phyloP scores from a whole-genome alignment of 306 rosid genomes.

The Lathyrus aphaca region DNA sequence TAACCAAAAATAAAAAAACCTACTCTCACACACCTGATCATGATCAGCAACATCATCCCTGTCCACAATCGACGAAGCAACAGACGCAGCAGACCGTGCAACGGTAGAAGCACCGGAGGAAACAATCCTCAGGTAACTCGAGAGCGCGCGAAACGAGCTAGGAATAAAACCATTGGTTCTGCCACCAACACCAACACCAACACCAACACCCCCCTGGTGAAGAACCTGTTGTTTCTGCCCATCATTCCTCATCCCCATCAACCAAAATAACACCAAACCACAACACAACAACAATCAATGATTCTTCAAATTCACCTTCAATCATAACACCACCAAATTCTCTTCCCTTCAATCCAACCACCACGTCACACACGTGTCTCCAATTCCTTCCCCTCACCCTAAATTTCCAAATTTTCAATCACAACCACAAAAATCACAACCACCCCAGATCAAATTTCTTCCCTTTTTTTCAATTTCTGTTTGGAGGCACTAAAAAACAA shows the following conservation, averaged over 20 bases:
- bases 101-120: conserved; percentile 95
- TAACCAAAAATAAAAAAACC: conserved; percentile 34
- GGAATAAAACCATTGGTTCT: conserved; percentile 76
- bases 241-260: conserved; percentile 92
- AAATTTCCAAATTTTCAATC: conserved; percentile 54
- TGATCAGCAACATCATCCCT: conserved; percentile 69
- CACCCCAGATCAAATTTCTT: conserved; percentile 36
- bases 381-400: conserved; percentile 28
- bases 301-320: conserved; percentile 57
- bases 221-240: conserved; percentile 65
- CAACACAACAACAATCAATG: conserved; percentile 43
- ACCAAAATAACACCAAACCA: conserved; percentile 53
- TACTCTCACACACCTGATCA: conserved; percentile 67
- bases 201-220: conserved; percentile 49
- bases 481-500: conserved; percentile 30
- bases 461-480: conserved; percentile 3
- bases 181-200: conserved; percentile 57
- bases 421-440: conserved; percentile 42
- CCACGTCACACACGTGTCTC: neutral
- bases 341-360: conserved; percentile 46
- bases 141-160: conserved; percentile 78
- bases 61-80: conserved; percentile 86
- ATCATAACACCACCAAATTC: conserved; percentile 73
- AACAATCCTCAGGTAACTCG: conserved; percentile 83
- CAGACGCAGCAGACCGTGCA: conserved; percentile 92